Evolutionary conservation across 2,329 filamentous ascomycete genomes (phyloP), one percentile per base, ranked within the genome.

Genomic region (Lasiodiplodia sp.): DNA sequence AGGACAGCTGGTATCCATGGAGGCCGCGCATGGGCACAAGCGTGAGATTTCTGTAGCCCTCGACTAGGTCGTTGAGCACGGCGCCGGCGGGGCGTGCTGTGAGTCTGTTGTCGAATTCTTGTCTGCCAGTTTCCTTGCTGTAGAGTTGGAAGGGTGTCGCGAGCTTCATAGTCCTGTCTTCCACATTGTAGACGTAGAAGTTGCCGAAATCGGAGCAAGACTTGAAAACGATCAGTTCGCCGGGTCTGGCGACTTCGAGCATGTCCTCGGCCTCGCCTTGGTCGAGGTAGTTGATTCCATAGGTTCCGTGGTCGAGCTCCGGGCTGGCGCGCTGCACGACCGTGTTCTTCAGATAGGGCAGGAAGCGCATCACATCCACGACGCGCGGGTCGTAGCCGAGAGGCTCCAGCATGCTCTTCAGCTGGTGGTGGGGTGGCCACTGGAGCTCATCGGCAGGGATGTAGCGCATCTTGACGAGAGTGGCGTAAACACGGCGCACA

Each of bases 271-370:
- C 65, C 44, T 67, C 65, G 53, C 65, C 65, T 14, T 23, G 14
- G 38, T 67, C 65, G n/a, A 67, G 65, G 44, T 67, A 67, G 65
- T 67, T 67, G 44, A 67, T 60, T 23, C 65, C 65, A 18, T 67
- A 67, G 2, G 92, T 96, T 73, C 92, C 89, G 83, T 96, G 92
- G 79, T 96, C 92, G 10, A 84, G 79, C 57, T 86, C 78, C 8
- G 87, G 85, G 76, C 97, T 97, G 87, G 93, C 97, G 73, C 96
- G 90, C 86, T 97, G 98, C 79, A 99, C 96, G 81, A 98, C 94
- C 12, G 96, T 96, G 80, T 98, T 67, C 56, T 60, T 63, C 56
- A 62, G 57, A 34, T 55, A 68, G 23, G 66, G 66, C 28, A 63
- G 47, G 66, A 53, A 49, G 57, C 57, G 49, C 66, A 68, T 40